A percentile compares a stretch with the other conserved stretches of the same genome.
Evolutionary conservation across 2,329 filamentous ascomycete species (phyloP).

Genomic region (Zarea fungicola): DNA sequence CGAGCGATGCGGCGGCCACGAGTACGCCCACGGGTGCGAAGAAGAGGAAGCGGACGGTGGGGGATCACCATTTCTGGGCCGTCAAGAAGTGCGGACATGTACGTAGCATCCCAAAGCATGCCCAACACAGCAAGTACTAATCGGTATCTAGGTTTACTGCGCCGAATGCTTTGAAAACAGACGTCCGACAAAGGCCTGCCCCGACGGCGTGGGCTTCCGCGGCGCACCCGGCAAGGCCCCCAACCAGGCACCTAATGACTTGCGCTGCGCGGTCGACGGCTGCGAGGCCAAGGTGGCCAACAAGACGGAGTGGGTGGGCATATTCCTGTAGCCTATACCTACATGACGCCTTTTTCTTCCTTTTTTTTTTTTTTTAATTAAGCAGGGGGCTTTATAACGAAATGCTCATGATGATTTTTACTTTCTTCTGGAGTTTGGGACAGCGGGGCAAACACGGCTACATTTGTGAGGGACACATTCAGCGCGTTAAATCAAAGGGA

Average conservation of each 20-base stretch:
- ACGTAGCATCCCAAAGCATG: slow-evolving; percentile 26
- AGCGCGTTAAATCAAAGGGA: background rate
- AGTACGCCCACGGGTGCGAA: slow-evolving; percentile 17
- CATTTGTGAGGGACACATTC: background rate
- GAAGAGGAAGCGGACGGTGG: slow-evolving; percentile 44
- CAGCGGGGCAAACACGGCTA: too few species aligned
- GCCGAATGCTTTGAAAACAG: slow-evolving; percentile 56
- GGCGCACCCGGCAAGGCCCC: slow-evolving; percentile 24
- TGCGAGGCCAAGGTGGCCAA: slow-evolving; percentile 48
- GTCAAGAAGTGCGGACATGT: slow-evolving; percentile 91
- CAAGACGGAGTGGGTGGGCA: slow-evolving; percentile 57
- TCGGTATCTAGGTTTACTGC: slow-evolving; percentile 52
- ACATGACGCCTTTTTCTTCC: background rate
- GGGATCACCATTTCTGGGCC: slow-evolving; percentile 87
- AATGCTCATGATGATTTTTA: too few species aligned
- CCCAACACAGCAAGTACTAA: too few species aligned
- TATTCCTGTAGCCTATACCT: slow-evolving; percentile 42
- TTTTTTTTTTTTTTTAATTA: background rate
- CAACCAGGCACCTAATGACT: slow-evolving; percentile 24
- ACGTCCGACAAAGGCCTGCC: slow-evolving; percentile 31
- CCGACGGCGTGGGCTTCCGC: slow-evolving; percentile 35
- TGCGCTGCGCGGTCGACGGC: slow-evolving; percentile 52
- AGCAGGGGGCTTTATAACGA: background rate
- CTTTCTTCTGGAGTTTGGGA: too few species aligned
- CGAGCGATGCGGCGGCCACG: slow-evolving; percentile 25